phyloP scores from a whole-genome alignment of 1,139 yeast species.

The Yamadazyma sp. region DNA sequence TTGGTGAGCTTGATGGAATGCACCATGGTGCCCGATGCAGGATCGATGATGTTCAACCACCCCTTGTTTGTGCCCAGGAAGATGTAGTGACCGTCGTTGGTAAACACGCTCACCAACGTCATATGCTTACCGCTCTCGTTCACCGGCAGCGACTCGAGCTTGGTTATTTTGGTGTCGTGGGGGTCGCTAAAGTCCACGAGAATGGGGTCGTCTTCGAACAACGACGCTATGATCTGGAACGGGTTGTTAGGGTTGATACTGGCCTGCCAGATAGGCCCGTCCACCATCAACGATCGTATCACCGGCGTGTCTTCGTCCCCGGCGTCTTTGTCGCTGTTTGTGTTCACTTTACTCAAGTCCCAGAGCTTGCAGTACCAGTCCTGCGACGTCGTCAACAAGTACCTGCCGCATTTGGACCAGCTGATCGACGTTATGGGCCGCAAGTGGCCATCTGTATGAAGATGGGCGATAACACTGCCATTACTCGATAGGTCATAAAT shows the following conservation, averaged over 20 bases:
- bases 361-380: slow-evolving; percentile 85
- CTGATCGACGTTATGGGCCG: slow-evolving; percentile 72
- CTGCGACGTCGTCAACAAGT: slow-evolving; percentile 69
- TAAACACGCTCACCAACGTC: slow-evolving; percentile 36
- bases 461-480: slow-evolving; percentile 54
- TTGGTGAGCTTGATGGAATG: slow-evolving; percentile 58
- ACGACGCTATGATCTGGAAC: slow-evolving; percentile 45
- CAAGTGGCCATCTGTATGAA: slow-evolving; percentile 60
- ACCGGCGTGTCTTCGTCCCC: slow-evolving; percentile 21
- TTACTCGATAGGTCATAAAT: slow-evolving; percentile 70
- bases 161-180: slow-evolving; percentile 23
- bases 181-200: slow-evolving; percentile 48
- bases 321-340: slow-evolving; percentile 2
- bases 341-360: slow-evolving; percentile 57
- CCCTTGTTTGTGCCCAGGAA: slow-evolving; percentile 84
- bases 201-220: slow-evolving; percentile 56
- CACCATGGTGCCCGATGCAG: slow-evolving; percentile 31
- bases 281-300: slow-evolving; percentile 50
- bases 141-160: slow-evolving; percentile 28
- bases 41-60: slow-evolving; percentile 55
- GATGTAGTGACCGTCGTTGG: slow-evolving; percentile 49
- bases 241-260: slow-evolving; percentile 53
- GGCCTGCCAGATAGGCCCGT: slow-evolving; percentile 74
- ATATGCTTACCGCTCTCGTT: slow-evolving; percentile 20
- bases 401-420: slow-evolving; percentile 80